Conservation (phyloP, 2,329 filamentous ascomycete genomes). For the Apiospora hydei region DNA sequence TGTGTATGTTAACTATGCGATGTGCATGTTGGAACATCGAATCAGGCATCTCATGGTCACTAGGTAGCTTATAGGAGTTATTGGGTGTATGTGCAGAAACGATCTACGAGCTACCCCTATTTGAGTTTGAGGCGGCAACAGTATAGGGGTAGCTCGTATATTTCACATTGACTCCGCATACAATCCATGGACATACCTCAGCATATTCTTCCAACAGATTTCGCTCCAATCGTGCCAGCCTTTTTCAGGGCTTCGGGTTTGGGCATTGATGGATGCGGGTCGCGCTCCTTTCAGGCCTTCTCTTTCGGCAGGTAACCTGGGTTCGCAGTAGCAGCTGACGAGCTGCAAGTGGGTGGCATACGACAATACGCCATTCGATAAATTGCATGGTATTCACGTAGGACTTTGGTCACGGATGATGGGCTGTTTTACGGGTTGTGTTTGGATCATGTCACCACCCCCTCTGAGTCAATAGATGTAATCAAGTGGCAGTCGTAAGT, state of each 20-base stretch:
- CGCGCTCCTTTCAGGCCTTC: too few relatives aligned
- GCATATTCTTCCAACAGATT: too few relatives aligned
- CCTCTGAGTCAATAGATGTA: not conserved
- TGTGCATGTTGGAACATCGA: not conserved
- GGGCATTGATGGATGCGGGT: not conserved
- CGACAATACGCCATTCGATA: not conserved
- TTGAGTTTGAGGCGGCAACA: not conserved
- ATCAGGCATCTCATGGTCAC: too few relatives aligned
- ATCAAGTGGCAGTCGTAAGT: not conserved
- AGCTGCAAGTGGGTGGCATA: not conserved
- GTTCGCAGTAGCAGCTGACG: not conserved
- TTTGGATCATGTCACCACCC: not conserved
- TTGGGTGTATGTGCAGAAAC: not conserved
- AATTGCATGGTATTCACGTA: not conserved
- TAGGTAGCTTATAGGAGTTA: not conserved
- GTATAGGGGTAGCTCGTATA: not conserved
- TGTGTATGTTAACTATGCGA: not conserved
- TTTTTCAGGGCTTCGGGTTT: not conserved
- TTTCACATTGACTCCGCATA: not conserved
- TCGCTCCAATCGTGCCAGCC: too few relatives aligned
- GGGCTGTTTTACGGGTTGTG: not conserved
- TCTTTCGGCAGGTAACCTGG: not conserved
- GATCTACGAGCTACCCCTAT: not conserved
- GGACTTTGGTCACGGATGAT: constrained; percentile 5
- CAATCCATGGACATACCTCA: too few relatives aligned